Percentiles rank a stretch among this genome's conserved stretches.
Evolutionary conservation across 2,329 filamentous ascomycete genomes (phyloP).

Genomic region (Cercospora sp.): DNA sequence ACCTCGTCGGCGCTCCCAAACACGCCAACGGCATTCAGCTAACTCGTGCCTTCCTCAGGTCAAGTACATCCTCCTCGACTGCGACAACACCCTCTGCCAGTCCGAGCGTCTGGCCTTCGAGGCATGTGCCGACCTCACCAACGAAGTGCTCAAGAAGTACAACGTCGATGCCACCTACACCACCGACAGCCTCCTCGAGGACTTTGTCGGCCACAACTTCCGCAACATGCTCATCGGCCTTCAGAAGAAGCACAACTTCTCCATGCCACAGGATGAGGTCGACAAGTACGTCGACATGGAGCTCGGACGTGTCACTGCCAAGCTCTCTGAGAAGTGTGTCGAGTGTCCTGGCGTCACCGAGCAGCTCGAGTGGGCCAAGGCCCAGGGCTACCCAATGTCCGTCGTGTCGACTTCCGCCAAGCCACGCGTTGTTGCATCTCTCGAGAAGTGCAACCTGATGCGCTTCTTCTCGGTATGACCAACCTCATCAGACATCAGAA

Average conservation of each 20-base stretch:
- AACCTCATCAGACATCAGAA: background rate
- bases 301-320: slow-evolving; percentile 79
- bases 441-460: slow-evolving; percentile 76
- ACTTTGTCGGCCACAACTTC: slow-evolving; percentile 95
- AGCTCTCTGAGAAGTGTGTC: slow-evolving; percentile 54
- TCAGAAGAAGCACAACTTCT: slow-evolving; percentile 73
- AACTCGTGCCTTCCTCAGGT: slow-evolving; percentile 33
- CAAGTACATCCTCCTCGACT: slow-evolving; percentile 56
- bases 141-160: slow-evolving; percentile 73
- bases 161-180: slow-evolving; percentile 70
- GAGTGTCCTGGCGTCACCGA: slow-evolving; percentile 57
- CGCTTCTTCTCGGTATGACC: slow-evolving; percentile 66
- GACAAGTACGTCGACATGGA: slow-evolving; percentile 73
- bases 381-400: slow-evolving; percentile 65
- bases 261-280: slow-evolving; percentile 66
- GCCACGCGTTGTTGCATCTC: slow-evolving; percentile 72
- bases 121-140: slow-evolving; percentile 85
- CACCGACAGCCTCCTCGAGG: slow-evolving; percentile 72
- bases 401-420: slow-evolving; percentile 82
- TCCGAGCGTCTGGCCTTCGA: slow-evolving; percentile 90
- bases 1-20: background rate
- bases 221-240: slow-evolving; percentile 82
- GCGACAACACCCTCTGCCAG: slow-evolving; percentile 88
- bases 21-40: background rate
- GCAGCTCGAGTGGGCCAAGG: slow-evolving; percentile 59